Evolutionary conservation across 1,139 yeast species (phyloP), one percentile per base, ranked within the genome.

Genomic region (Yamadazyma aaseri): DNA sequence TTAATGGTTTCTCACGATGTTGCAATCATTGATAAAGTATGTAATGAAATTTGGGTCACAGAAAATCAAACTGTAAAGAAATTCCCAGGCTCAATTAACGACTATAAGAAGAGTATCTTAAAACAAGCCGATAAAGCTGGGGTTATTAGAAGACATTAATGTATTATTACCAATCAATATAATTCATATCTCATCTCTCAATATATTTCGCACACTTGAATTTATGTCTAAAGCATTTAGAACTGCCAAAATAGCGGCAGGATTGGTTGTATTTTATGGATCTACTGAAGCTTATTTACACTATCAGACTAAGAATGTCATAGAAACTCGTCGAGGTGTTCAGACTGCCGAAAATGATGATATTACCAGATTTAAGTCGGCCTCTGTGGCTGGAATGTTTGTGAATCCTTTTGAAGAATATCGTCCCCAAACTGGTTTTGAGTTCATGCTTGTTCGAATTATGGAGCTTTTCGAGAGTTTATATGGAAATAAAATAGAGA

Each of bases 1-100:
- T 73, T 92, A 49, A 89, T 92, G 97, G 98, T 92, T 41, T 86
- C 96, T 33, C 98, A 92, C 73, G 98, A 92, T 71, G 97, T 92
- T 27, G 71, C 89, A 17, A 86, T 90, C 51, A 92, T 92, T 51
- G 80, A 84, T 50, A 74, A 76, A 40, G 96, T 92, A 6, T 87
- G 97, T 67, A 82, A 84, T 40, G 95, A 90, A 58, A 86, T 92
- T 44, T 92, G 97, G 97, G 94, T 89, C 27, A 83, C 95, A 56
- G 98, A 92, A 56, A 72, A 79, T 38, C 94, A 90, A 39, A 71
- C 80, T 1, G 96, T 90, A 20, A 71, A 66, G 50, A 81, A 82
- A 58, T 86, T 87, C 66, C 81, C 79, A 31, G 98, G 98, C 50
- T 67, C 75, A 39, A 92, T 92, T 48, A 77, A 81, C 46, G 97